Conservation (phyloP, 352 stramenopile species). For the Globisporangium nagaii region DNA sequence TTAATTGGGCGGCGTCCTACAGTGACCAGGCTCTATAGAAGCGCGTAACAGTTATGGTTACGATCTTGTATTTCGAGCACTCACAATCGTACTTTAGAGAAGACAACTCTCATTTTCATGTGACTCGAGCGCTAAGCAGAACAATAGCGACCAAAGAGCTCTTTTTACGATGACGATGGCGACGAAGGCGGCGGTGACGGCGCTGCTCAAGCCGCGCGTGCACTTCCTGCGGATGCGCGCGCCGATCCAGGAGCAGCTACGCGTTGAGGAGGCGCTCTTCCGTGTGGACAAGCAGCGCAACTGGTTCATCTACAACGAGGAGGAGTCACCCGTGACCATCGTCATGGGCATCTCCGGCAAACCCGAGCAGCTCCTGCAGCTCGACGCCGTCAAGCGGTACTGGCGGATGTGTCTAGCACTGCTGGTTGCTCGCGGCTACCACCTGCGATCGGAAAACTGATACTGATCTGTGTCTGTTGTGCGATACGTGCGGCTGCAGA, state of each 20-base stretch:
- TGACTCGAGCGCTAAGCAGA: constrained; percentile 2
- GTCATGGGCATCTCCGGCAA: constrained; percentile 96
- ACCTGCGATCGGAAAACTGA: no score
- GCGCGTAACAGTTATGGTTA: no score
- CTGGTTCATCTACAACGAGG: constrained; percentile 81
- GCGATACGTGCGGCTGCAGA: constrained; percentile 15
- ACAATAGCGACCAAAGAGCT: not conserved
- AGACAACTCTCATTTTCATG: not conserved
- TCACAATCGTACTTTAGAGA: not conserved
- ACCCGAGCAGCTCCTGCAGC: constrained; percentile 85
- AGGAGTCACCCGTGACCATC: constrained; percentile 71
- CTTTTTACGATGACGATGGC: not conserved
- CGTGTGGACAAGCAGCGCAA: constrained; percentile 78
- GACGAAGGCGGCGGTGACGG: constrained; percentile 4
- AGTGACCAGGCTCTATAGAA: not conserved
- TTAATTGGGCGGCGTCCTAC: no score
- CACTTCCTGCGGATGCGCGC: constrained; percentile 64
- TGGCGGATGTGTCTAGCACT: no score
- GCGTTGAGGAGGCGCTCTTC: constrained; percentile 92
- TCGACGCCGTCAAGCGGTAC: constrained; percentile 75
- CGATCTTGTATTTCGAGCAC: no score
- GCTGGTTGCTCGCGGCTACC: no score
- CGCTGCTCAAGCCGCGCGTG: constrained; percentile 42
- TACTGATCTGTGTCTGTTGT: not conserved
- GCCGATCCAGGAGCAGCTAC: constrained; percentile 80